Conservation (phyloP, 352 stramenopile species). For the Globisporangium yorkense region DNA sequence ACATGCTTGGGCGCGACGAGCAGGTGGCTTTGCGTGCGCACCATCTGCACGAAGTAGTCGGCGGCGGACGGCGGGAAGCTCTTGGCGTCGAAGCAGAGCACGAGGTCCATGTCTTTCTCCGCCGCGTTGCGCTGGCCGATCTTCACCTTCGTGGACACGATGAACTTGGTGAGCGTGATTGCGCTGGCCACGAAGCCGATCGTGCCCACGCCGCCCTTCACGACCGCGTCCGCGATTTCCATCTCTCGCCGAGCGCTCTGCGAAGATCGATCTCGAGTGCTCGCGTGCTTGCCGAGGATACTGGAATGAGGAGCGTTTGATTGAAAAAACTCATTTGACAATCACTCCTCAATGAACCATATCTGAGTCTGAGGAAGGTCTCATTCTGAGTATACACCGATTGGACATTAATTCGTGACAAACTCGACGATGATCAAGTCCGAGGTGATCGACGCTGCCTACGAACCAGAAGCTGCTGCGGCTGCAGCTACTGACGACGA, state of each 20-base stretch:
- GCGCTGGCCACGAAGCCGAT: constrained; percentile 69
- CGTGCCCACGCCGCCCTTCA: constrained; percentile 68
- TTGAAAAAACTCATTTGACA: not conserved
- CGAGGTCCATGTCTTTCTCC: constrained; percentile 64
- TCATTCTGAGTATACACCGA: not conserved
- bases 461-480: too few species aligned
- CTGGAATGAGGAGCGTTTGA: not conserved
- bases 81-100: constrained; percentile 69
- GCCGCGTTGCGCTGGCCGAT: constrained; percentile 37
- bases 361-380: not conserved
- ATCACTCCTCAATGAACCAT: not conserved
- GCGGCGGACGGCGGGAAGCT: constrained; percentile 37
- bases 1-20: constrained; percentile 36
- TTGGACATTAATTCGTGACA: too few species aligned
- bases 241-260: constrained; percentile 18
- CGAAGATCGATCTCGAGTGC: not conserved
- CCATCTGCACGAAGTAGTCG: constrained; percentile 64
- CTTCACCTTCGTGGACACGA: constrained; percentile 65
- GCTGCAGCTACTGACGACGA: not conserved
- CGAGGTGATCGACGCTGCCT: too few species aligned
- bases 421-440: too few species aligned
- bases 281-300: too few species aligned
- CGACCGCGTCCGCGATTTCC: constrained; percentile 42
- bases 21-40: constrained; percentile 59
- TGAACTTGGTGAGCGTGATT: constrained; percentile 79